Base-by-base conservation (phyloP, 2,329 filamentous ascomycete genomes). In the Biscogniauxia marginata region DNA sequence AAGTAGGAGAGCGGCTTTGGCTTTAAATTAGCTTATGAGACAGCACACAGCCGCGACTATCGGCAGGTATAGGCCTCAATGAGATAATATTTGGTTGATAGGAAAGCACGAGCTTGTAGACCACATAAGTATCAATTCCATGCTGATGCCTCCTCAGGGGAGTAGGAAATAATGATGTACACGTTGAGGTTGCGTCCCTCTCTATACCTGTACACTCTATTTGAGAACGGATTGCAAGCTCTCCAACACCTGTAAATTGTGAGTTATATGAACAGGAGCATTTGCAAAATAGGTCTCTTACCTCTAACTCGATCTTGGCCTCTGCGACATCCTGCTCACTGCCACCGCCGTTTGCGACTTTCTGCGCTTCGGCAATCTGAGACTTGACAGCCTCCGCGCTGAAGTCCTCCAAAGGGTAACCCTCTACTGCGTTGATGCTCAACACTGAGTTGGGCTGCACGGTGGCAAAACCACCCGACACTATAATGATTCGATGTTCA, bases 251-350 rank as follows among this genome's bases (percentile, higher is more conserved):
- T 93, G 63, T 46, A 45, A 44, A 46, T 21, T 34, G 70, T 83
- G 69, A 84, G 75, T 59, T 66, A 23, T 13, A 8, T 43, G 20
- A 24, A 1, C 30, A 9, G 7, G 11, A 54, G 8, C 11, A n/a
- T 44, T 46, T 18, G 21, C 8, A 23, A n/a, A 9, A 24, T 45
- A 53, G 18, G 58, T 46, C 24, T 19, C 74, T 74, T 78, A 96
- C 93, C 91, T 99, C 95, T 68, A 99, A 80, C 84, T 98, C 93
- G 75, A 99, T 93, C 86, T 97, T 98, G 67, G 95, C 95, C 86
- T 99, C 95, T 64, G 93, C 93, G 78, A 98, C 90, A 73, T 98
- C 95, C 80, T 92, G 88, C 85, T 97, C 95, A 77, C 91, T 97
- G 72, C 93, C 95, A 73, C 82, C 86, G 72, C 95, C 95, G 75